Evolutionary conservation across 2,329 filamentous ascomycete species (phyloP).

Genomic region (Fusarium odoratissimum): DNA sequence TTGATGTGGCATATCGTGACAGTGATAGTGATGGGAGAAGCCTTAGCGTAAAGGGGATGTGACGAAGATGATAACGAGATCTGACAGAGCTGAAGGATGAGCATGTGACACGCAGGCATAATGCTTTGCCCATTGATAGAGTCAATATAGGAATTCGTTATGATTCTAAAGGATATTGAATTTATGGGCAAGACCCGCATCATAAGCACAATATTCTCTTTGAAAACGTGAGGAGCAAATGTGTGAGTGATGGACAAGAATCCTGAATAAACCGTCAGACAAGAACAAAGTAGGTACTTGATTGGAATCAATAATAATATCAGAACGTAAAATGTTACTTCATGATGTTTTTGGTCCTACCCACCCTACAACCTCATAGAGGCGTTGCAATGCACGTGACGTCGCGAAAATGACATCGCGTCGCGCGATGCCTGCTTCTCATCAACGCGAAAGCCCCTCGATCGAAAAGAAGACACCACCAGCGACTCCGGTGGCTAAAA

Average conservation of each 20-base stretch:
- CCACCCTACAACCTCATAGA: background rate
- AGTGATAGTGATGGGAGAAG: slow-evolving; percentile 27
- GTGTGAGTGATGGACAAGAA: too few relatives aligned
- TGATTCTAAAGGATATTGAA: background rate
- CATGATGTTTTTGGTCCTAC: background rate
- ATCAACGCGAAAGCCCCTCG: slow-evolving; percentile 4
- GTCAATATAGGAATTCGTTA: background rate
- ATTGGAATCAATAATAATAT: background rate
- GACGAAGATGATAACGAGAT: background rate
- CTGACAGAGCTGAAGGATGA: background rate
- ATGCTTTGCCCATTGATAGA: background rate
- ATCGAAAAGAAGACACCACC: background rate
- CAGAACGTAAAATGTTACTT: background rate
- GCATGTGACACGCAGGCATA: background rate
- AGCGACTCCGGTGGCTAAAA: background rate
- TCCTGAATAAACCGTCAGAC: background rate
- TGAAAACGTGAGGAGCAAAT: background rate
- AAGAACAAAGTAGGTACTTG: background rate
- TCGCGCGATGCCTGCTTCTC: slow-evolving; percentile 10
- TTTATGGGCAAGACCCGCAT: background rate
- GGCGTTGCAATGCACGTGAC: slow-evolving; percentile 19
- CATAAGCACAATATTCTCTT: background rate
- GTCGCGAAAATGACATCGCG: slow-evolving; percentile 22
- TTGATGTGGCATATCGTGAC: slow-evolving; percentile 2
- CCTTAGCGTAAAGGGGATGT: slow-evolving; percentile 8